Base-by-base conservation (phyloP, 805 yeast species). In the Tetrapisispora taiwanensis region DNA sequence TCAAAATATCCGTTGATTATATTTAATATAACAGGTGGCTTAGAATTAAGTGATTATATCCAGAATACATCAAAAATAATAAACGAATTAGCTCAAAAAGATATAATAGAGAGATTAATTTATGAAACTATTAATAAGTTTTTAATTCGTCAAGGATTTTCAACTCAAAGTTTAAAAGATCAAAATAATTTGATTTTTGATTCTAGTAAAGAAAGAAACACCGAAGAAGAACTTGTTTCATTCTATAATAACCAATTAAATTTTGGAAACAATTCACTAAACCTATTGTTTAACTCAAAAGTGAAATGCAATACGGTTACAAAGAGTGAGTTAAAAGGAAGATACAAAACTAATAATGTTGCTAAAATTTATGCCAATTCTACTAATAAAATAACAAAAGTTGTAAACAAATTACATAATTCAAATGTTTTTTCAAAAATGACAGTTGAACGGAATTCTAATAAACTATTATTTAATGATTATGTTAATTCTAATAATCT, bases 51-150 rank as follows among this genome's bases (percentile, higher is more conserved):
- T 14, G 76, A 73, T 44, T 44, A 70, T 20, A 33, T 68, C 5
- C 75, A 73, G 46, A 69, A 66, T 45, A 68, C 73, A 0, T 48
- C 63, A 4, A 72, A 71, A 45, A 36, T 31, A 0, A 59, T 70
- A 18, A 50, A 47, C 7, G 36, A 42, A 1, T 53, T 69, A 1
- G 53, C 61, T 18, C 50, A 55, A 19, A 41, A 61, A 13, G 51
- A 53, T 4, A 46, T 62, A 2, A 44, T 69, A 1, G 46, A 53
- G 9, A 59, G 68, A 1, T 52, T 73, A 51, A 44, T 70, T 1
- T 14, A 53, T 7, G 66, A 59, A 43, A 50, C 62, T 1, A 46
- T 70, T 12, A 52, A 51, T 15, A 50, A 55, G 1, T 70, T 66
- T 41, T 46, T 63, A 22, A 49, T 47, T 14, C 36, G 42, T 10